phyloP scores from a whole-genome alignment of 768 basidiomycete genomes.

The Fistulinella prunicolor region DNA sequence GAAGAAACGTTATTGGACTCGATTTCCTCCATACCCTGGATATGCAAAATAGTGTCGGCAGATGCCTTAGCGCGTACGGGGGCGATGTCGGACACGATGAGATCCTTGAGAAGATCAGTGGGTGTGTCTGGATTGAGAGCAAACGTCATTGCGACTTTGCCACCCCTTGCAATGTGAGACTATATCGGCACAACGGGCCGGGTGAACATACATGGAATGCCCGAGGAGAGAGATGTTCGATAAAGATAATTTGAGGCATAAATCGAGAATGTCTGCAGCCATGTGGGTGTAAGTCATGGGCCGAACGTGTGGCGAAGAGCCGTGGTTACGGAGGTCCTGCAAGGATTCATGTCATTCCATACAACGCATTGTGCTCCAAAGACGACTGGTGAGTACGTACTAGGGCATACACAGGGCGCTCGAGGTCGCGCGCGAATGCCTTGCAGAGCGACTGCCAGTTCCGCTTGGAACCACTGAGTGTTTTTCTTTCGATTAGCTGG shows the following conservation, averaged over 20 bases:
- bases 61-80: slow-evolving; percentile 60
- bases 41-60: slow-evolving; percentile 62
- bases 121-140: slow-evolving; percentile 49
- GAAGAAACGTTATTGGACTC: slow-evolving; percentile 55
- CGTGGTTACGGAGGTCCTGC: slow-evolving; percentile 90
- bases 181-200: neutral
- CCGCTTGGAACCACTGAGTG: slow-evolving; percentile 74
- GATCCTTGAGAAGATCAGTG: slow-evolving; percentile 42
- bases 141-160: slow-evolving; percentile 75
- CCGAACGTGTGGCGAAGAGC: slow-evolving; percentile 68
- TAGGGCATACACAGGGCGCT: slow-evolving; percentile 69
- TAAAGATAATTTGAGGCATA: slow-evolving; percentile 53
- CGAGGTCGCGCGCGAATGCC: slow-evolving; percentile 61
- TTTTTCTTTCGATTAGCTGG: slow-evolving; percentile 1
- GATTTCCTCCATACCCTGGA: slow-evolving; percentile 71
- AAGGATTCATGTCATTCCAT: neutral
- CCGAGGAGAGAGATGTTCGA: slow-evolving; percentile 73
- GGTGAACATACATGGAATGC: slow-evolving; percentile 76
- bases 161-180: slow-evolving; percentile 58
- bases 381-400: slow-evolving; percentile 36
- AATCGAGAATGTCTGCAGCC: slow-evolving; percentile 74
- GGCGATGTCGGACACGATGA: slow-evolving; percentile 81
- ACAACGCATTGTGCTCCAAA: neutral
- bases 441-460: slow-evolving; percentile 86
- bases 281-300: slow-evolving; percentile 77